Percentiles rank a stretch among this genome's conserved stretches.
Conservation (phyloP, 345 rosid genomes). For the Chamaenerion angustifolium region DNA sequence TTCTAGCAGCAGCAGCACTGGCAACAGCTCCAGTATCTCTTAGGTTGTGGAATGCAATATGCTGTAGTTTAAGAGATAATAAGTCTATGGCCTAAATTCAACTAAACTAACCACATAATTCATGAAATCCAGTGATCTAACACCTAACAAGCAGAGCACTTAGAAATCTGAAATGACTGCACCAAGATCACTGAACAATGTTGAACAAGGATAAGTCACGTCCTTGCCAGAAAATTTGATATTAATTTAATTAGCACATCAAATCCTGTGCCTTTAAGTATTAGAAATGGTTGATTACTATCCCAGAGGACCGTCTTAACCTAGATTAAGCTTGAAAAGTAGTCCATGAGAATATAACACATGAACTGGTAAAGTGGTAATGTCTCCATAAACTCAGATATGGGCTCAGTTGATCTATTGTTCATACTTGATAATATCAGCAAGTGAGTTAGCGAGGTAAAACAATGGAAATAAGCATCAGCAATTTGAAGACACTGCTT, state of each 20-base stretch:
- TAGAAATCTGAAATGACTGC: neutral
- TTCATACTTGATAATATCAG: too few species aligned
- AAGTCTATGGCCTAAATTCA: too few species aligned
- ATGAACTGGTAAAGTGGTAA: neutral
- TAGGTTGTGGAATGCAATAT: constrained; percentile 49
- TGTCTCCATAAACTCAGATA: neutral
- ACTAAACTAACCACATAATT: too few species aligned
- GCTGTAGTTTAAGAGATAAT: constrained; percentile 17
- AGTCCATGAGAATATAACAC: neutral
- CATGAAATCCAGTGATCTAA: too few species aligned
- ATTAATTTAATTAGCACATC: neutral
- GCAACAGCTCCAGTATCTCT: constrained; percentile 88
- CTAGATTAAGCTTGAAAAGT: neutral
- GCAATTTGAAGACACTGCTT: too few species aligned
- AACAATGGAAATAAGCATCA: too few species aligned
- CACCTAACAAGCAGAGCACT: too few species aligned
- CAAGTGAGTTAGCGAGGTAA: too few species aligned
- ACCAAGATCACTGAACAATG: neutral
- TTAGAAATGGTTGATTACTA: too few species aligned
- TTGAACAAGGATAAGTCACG: neutral
- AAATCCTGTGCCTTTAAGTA: too few species aligned
- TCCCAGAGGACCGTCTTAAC: too few species aligned
- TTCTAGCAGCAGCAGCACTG: constrained; percentile 65
- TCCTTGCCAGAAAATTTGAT: neutral
- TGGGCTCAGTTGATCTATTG: too few species aligned